Evolutionary conservation across 2,329 filamentous ascomycete species (phyloP), one percentile per base, ranked within the genome.

Genomic region (Epicoccum nigrum): DNA sequence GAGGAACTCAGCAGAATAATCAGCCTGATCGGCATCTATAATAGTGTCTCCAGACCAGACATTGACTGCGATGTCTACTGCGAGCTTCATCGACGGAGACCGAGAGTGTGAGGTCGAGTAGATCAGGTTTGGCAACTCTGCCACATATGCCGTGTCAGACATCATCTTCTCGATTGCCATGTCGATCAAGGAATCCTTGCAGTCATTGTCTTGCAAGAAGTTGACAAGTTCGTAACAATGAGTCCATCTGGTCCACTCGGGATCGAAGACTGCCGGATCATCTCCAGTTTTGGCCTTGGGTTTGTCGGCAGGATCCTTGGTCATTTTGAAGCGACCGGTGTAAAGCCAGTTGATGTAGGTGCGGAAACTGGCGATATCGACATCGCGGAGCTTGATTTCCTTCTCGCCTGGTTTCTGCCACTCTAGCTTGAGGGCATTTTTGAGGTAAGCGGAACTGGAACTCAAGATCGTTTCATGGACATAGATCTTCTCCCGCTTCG

Each of bases 331-430:
- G 5, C 15, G 11, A 4, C 34, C 39, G 5, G 28, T 35, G 13
- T 53, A 53, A 4, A 53, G 39, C 50, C 50, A 48, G 7, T 40
- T 40, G n/a, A 31, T 3, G 25, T 53, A 48, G 6, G 45, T 44
- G 2, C 13, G n/a, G 27, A 53, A 53, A 8, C 9, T 12, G 2
- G 2, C 13, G 2, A 27, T 6, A 6, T 35, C 3, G n/a, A 7
- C 7, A 1, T 30, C 32, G 3, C 16, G 44, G 12, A 53, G 27
- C 2, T 16, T 4, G 9, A 48, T 7, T 2, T 32, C 27, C 8
- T 12, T 34, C 1, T 17, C 25, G 1, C 5, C 17, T 3, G 8
- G 9, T 3, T 43, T 32, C 4, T 27, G 15, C 44, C 23, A 53
- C 11, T 48, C 31, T 6, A 16, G 5, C 7, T 31, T 41, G 8